A percentile compares a stretch with the other conserved stretches of the same genome.
Evolutionary conservation across 768 basidiomycete genomes (phyloP).

Genomic region (Collybia nuda): DNA sequence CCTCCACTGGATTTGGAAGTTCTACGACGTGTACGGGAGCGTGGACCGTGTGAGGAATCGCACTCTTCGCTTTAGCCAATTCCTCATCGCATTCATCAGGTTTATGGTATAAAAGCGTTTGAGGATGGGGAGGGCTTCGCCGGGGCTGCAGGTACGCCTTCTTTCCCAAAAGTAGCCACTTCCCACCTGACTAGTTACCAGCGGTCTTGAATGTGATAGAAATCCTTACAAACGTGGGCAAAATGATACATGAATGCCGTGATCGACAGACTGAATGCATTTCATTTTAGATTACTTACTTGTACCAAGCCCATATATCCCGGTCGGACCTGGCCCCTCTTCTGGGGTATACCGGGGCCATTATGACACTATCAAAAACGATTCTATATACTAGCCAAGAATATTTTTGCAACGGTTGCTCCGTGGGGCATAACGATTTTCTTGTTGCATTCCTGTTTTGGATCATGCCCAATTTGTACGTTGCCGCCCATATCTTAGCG

Average conservation of each 20-base stretch:
- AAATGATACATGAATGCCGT: background rate
- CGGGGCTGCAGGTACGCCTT: slow-evolving; percentile 63
- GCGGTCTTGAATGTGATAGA: slow-evolving; percentile 77
- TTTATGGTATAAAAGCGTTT: slow-evolving; percentile 70
- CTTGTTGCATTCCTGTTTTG: slow-evolving; percentile 53
- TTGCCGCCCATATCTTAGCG: slow-evolving; percentile 3
- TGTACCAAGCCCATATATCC: slow-evolving; percentile 61
- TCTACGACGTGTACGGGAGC: slow-evolving; percentile 67
- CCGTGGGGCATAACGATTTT: slow-evolving; percentile 59
- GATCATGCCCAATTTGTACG: slow-evolving; percentile 72
- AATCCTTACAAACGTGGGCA: slow-evolving; percentile 56
- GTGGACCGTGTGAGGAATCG: slow-evolving; percentile 33
- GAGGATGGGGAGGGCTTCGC: slow-evolving; percentile 70
- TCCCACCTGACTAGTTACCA: slow-evolving; percentile 20
- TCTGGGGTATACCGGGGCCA: slow-evolving; percentile 67
- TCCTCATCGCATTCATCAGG: slow-evolving; percentile 30
- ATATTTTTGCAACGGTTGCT: slow-evolving; percentile 67
- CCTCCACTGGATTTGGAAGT: slow-evolving; percentile 82
- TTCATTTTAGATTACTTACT: slow-evolving; percentile 42
- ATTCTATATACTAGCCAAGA: slow-evolving; percentile 71
- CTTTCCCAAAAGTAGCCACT: slow-evolving; percentile 1
- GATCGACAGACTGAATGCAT: slow-evolving; percentile 9
- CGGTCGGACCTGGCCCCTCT: slow-evolving; percentile 56
- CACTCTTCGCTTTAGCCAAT: slow-evolving; percentile 4
- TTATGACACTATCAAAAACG: slow-evolving; percentile 79